Evolutionary conservation across 805 yeast species (phyloP), one percentile per base, ranked within the genome.

Genomic region (Scheffersomyces coipomensis): DNA sequence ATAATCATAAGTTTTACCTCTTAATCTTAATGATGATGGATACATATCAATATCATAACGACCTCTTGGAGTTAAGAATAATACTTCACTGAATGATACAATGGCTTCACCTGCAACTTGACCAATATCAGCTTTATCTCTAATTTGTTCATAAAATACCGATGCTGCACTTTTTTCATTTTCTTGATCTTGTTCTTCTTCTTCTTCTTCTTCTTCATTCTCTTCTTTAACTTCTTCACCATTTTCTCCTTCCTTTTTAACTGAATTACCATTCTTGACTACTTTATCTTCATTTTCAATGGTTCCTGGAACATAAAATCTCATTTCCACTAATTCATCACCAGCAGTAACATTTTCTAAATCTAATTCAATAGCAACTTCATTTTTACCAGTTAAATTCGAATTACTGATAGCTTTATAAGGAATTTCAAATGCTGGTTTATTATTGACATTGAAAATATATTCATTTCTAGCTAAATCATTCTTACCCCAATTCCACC

Each of bases 401-500:
- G 96, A 79, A 62, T 95, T 93, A 46, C 81, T 76, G 41, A 93
- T 85, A 16, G 78, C 80, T 8, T 75, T 54, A 59, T 89, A 93
- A 2, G 98, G 97, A 32, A 93, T 67, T 65, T 93, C 99, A 60
- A 91, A 91, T 10, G 84, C 79, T 3, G 99, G 98, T 53, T 86
- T 83, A 50, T 88, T 88, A 55, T 86, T 86, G 17, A 90, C 82
- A 42, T 82, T 80, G 64, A 93, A 90, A 21, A 88, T 79, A 60
- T 93, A 71, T 62, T 93, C 99, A 52, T 88, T 87, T 60, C 96
- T 79, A 16, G 95, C 96, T 58, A 93, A 78, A 59, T 90, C 96
- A 12, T 91, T 75, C 47, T 84, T 81, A 39, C 99, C 99, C 99
- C 99, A 93, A 64, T 93, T 93, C 99, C 99, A 93, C 23, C 99